Base-by-base conservation (phyloP, 345 rosid genomes). In the Gossypium anomalum region DNA sequence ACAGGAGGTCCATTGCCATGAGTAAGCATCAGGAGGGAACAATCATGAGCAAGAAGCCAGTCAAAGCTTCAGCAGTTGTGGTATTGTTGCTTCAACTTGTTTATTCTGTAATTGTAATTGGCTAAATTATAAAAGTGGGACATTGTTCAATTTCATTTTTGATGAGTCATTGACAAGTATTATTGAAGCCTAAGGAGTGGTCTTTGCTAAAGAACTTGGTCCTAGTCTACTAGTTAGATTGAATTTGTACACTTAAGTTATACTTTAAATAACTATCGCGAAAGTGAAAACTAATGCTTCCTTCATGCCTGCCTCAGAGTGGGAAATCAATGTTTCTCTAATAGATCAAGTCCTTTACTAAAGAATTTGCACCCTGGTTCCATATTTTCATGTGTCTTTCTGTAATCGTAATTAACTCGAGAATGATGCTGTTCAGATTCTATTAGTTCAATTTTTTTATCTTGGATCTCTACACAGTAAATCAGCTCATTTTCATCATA, bases 11-110 rank as follows among this genome's bases (percentile, higher is more conserved):
- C 59, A 61, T 70, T 67, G 19, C 49, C 55, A 86, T 88, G 92
- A 80, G 75, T 62, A 86, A 81, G 75, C 83, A 52, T 63, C 61
- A 56, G 27, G 60, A 56, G 60, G 25, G 60, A 56, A 56, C 23
- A 56, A 56, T 56, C 60, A 56, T 56, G 60, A 19, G 14, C 74
- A 72, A 77, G 80, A 73, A 77, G 70, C 22, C 52, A 12, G 78
- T 85, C 11, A 59, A 82, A 73, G 79, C 88, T 75, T 34, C 73
- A 12, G 61, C 85, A 17, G 78, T 81, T 51, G 59, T 71, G 92
- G 89, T 89, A 84, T 64, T 51, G 34, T 29, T 47, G 12, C 23
- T 41, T 17, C 10, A 43, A 27, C 75, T 73, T 60, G 12, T 25
- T 65, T 49, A 13, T 38, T 57, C 22, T 20, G 43, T 57, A 19